Conservation (phyloP, 116 monocot species). For the Cymodocea nodosa region DNA sequence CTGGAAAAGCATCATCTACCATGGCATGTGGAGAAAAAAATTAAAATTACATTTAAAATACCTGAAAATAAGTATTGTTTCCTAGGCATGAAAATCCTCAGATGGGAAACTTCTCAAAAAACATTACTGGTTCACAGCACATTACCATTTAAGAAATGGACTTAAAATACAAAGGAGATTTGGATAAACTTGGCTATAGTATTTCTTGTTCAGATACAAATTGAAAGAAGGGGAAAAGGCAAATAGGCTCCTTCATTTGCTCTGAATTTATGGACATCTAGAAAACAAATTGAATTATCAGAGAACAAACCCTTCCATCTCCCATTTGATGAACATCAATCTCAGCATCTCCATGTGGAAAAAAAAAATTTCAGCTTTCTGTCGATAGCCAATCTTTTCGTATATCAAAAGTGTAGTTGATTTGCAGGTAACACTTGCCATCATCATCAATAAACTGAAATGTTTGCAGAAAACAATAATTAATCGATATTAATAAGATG, state of each 20-base stretch:
- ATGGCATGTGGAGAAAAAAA: too few species aligned
- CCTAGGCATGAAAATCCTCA: background rate
- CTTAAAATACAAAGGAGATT: background rate
- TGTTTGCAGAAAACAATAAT: background rate
- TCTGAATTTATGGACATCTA: background rate
- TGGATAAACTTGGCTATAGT: background rate
- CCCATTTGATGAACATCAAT: background rate
- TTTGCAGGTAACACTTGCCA: constrained; percentile 69
- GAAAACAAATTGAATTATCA: background rate
- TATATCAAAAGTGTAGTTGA: constrained; percentile 81
- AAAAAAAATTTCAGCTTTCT: constrained; percentile 8
- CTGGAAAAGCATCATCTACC: too few species aligned
- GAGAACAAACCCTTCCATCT: background rate
- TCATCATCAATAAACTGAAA: constrained; percentile 76
- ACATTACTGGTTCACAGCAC: background rate
- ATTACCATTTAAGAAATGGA: background rate
- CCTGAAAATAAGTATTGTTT: too few species aligned
- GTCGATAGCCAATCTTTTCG: constrained; percentile 52
- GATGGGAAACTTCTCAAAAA: background rate
- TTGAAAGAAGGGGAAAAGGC: background rate
- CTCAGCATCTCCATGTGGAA: background rate
- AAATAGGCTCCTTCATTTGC: background rate
- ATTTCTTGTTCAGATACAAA: background rate
- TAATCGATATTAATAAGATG: background rate
- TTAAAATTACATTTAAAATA: too few species aligned